Evolutionary conservation across 371 early-diverging fungal species (phyloP).

Genomic region (Mucor racemosus): DNA sequence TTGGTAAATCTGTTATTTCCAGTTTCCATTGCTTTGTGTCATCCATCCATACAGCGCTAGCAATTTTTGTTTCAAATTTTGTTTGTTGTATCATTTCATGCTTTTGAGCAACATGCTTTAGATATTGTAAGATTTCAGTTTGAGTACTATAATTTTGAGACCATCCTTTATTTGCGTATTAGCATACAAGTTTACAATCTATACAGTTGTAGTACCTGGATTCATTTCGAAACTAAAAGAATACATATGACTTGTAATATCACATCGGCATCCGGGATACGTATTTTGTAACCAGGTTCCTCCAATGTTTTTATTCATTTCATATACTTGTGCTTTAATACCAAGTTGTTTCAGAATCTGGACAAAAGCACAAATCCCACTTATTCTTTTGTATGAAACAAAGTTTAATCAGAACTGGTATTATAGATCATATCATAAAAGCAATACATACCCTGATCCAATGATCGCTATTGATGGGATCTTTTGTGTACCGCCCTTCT

Average conservation of each 20-base stretch:
- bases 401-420: too few species aligned
- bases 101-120: constrained; percentile 50
- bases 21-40: constrained; percentile 42
- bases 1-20: constrained; percentile 20
- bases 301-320: constrained; percentile 56
- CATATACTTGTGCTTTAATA: constrained; percentile 53
- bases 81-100: constrained; percentile 50
- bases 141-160: constrained; percentile 42
- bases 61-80: constrained; percentile 50
- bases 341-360: constrained; percentile 52
- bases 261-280: constrained; percentile 66
- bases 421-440: too few species aligned
- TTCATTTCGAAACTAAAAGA: constrained; percentile 47
- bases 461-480: not conserved
- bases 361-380: constrained; percentile 65
- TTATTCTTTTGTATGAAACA: constrained; percentile 38
- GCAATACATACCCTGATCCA: not conserved
- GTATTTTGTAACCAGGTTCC: constrained; percentile 67
- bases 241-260: constrained; percentile 63
- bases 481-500: not conserved
- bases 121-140: constrained; percentile 57
- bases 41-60: constrained; percentile 48
- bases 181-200: not conserved
- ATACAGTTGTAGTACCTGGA: constrained; percentile 11
- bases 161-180: constrained; percentile 47